These are phyloP conservation scores for Solanum etuberosum DNA, from an alignment of 257 asterid species.

Conservation along the genomic window DNA sequence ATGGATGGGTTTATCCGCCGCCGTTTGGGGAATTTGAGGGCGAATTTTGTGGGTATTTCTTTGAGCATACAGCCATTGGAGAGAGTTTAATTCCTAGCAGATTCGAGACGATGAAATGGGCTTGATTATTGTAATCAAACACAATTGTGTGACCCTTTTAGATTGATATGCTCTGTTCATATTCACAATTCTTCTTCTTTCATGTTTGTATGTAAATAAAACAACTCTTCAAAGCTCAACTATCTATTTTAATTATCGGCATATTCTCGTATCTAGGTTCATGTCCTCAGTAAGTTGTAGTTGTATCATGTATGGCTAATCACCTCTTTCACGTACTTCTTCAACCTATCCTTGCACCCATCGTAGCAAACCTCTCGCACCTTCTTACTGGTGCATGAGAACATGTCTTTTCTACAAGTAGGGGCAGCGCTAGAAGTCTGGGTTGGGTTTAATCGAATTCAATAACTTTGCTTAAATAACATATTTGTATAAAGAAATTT, in stretches of 20 bases:
- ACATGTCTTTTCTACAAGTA: neutral
- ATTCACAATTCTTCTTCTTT: neutral
- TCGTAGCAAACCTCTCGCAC: neutral
- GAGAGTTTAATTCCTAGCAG: slow-evolving; percentile 8
- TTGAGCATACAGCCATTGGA: slow-evolving; percentile 22
- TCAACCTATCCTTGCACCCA: neutral
- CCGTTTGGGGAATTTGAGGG: slow-evolving; percentile 38
- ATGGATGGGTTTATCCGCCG: slow-evolving; percentile 49
- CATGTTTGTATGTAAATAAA: neutral
- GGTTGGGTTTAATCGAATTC: too few species aligned
- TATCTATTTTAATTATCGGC: too few species aligned
- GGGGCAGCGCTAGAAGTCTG: neutral
- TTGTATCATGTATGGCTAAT: too few species aligned
- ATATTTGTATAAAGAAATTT: too few species aligned
- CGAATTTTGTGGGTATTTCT: slow-evolving; percentile 29
- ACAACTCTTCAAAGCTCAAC: too few species aligned
- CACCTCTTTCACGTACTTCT: neutral
- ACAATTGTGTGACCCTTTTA: neutral
- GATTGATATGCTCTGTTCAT: neutral
- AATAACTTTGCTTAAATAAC: too few species aligned
- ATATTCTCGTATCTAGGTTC: too few species aligned
- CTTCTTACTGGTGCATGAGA: too few species aligned
- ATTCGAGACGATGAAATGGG: slow-evolving; percentile 15
- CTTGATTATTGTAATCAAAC: neutral
- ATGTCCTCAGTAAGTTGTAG: too few species aligned